A percentile compares a stretch with the other conserved stretches of the same genome.
These are phyloP conservation scores for Penicillium coffeae DNA, from an alignment of 495 filamentous ascomycete genomes.

Conservation along the genomic window DNA sequence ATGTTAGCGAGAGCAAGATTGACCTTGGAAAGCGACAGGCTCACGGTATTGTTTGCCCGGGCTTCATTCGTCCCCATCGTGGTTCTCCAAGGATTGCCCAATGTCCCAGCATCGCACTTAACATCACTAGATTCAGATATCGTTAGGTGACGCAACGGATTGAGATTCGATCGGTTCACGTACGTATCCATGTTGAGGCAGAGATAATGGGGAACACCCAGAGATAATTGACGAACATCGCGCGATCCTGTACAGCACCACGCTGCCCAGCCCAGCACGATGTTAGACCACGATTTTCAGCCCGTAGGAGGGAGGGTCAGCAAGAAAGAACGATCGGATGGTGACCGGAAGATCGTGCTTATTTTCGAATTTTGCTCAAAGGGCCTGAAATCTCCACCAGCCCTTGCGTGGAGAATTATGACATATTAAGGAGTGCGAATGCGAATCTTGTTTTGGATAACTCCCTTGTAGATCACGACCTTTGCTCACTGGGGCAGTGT, in stretches of 20 bases:
- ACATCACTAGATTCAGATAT: conserved; percentile 16
- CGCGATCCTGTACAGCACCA: not conserved
- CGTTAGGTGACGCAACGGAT: too few species aligned
- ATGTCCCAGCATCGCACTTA: conserved; percentile 15
- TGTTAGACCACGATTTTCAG: not conserved
- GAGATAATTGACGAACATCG: conserved; percentile 2
- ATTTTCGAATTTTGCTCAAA: not conserved
- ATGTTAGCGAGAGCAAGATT: not conserved
- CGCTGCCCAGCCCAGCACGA: conserved; percentile 5
- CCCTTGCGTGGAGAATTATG: not conserved
- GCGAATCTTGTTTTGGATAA: not conserved
- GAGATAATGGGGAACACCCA: conserved; percentile 11
- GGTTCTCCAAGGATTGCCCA: conserved; percentile 17
- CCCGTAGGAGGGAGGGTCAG: not conserved
- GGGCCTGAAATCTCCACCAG: not conserved
- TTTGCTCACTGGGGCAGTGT: not conserved
- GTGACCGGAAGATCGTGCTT: not conserved
- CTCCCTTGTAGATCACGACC: not conserved
- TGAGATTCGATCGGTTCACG: too few species aligned
- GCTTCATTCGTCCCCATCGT: conserved; percentile 17
- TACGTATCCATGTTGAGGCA: conserved; percentile 11
- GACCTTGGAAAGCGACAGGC: not conserved
- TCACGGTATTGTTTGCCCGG: conserved; percentile 20
- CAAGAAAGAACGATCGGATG: not conserved
- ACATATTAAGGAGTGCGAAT: not conserved